A percentile compares a stretch with the other conserved stretches of the same genome.
Evolutionary conservation across 768 basidiomycete species (phyloP).

Genomic region (Lactarius trivialis): DNA sequence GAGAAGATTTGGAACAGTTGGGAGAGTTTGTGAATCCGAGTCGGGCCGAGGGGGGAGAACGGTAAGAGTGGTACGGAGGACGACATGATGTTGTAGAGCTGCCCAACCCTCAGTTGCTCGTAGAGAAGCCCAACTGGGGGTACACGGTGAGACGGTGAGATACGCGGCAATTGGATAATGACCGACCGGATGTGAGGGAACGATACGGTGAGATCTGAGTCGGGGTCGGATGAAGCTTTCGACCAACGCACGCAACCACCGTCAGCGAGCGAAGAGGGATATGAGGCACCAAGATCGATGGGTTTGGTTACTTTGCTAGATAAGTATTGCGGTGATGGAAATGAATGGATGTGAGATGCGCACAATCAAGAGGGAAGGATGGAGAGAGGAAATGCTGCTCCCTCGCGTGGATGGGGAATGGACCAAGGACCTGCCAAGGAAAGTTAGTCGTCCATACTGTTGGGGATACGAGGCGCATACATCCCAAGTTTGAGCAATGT

Average conservation of each 20-base stretch:
- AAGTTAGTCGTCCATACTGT: not conserved
- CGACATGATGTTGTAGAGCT: constrained; percentile 69
- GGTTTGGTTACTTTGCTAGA: constrained; percentile 39
- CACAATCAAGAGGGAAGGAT: constrained; percentile 63
- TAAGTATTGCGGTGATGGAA: not conserved
- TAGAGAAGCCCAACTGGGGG: constrained; percentile 59
- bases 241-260: constrained; percentile 56
- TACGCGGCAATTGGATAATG: not conserved
- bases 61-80: constrained; percentile 60
- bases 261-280: constrained; percentile 67
- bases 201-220: constrained; percentile 51
- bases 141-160: not conserved
- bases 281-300: constrained; percentile 43
- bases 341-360: constrained; percentile 23
- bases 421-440: constrained; percentile 58
- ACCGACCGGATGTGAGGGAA: constrained; percentile 56
- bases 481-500: constrained; percentile 42
- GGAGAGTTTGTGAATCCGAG: not conserved
- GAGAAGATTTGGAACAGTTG: constrained; percentile 39
- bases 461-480: constrained; percentile 45
- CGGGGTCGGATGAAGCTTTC: constrained; percentile 33
- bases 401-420: constrained; percentile 77
- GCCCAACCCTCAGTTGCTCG: constrained; percentile 84
- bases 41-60: constrained; percentile 40
- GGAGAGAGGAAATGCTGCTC: constrained; percentile 82